phyloP scores from a whole-genome alignment of 116 monocot species.

The Iris pallida region DNA sequence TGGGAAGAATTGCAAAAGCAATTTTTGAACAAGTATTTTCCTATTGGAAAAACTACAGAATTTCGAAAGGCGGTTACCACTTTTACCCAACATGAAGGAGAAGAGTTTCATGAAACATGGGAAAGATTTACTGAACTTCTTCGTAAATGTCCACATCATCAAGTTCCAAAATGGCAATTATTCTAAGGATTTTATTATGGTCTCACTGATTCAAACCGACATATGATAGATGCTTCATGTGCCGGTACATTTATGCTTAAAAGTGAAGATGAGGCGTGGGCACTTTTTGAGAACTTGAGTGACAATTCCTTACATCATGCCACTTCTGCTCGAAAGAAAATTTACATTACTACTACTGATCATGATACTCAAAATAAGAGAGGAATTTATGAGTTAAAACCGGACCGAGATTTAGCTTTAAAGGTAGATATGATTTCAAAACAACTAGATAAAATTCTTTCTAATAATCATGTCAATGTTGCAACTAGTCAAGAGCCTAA shows the following conservation, averaged over 20 bases:
- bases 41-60: neutral
- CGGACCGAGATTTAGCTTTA: no score
- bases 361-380: no score
- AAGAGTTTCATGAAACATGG: neutral
- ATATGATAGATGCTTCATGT: conserved; percentile 1
- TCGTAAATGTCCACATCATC: neutral
- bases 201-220: neutral
- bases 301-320: no score
- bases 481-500: neutral
- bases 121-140: neutral
- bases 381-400: no score
- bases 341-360: no score
- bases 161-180: conserved; percentile 4
- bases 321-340: no score
- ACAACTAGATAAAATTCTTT: neutral
- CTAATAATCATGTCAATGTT: neutral
- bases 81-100: neutral
- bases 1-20: neutral
- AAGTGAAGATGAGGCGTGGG: neutral
- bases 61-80: conserved; percentile 1
- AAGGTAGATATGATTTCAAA: no score
- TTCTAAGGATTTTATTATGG: neutral
- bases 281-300: no score
- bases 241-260: conserved; percentile 2
- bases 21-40: neutral